Evolutionary conservation across 2,329 filamentous ascomycete species (phyloP), one percentile per base, ranked within the genome.

Genomic region (Didymella pinodella): DNA sequence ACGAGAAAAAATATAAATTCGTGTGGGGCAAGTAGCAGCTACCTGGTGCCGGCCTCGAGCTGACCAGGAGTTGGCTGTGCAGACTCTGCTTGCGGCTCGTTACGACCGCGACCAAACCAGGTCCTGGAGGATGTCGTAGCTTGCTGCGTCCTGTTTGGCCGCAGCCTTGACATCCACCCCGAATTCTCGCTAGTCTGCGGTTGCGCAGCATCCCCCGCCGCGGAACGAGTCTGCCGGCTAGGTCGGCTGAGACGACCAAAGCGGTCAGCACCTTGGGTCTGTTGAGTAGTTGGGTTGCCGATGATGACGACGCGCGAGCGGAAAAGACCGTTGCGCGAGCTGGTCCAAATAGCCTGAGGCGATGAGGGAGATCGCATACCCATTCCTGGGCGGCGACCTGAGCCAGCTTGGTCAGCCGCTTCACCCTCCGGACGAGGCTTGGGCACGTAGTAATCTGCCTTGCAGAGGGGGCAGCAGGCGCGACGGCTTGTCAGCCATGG

Each of bases 391-490:
- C 73, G 73, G 44, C 74, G 75, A 47, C 67, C 65, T n/a, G 67
- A 63, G 8, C 62, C 45, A 4, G 69, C 53, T 32, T 69, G 66
- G 22, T 70, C 68, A 20, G 62, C 76, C 43, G 65, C 57, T 50
- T 83, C 81, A 8, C 79, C 82, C 61, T 88, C 86, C 3, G 90
- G 83, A 16, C 92, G 90, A 49, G 93, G 92, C 79, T 98, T 98
- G 0, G 95, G 94, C 2, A 92, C 89, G 77, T 96, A 98, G 77
- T 98, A 99, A 74, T 99, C 95, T 40, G 94, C 92, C 80, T 99
- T 99, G 83, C 95, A 99, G 7, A 99, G 88, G 6, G 95, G 95
- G 76, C 95, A 99, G 81, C 94, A 98, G 26, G 95, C 95, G 65
- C 94, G 89, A 63, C 95, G 88, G 73, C 91, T 93, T 10, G 95